Conservation (phyloP, 1,284 basidiomycete species). For the Coniferiporia sulphurascens region DNA sequence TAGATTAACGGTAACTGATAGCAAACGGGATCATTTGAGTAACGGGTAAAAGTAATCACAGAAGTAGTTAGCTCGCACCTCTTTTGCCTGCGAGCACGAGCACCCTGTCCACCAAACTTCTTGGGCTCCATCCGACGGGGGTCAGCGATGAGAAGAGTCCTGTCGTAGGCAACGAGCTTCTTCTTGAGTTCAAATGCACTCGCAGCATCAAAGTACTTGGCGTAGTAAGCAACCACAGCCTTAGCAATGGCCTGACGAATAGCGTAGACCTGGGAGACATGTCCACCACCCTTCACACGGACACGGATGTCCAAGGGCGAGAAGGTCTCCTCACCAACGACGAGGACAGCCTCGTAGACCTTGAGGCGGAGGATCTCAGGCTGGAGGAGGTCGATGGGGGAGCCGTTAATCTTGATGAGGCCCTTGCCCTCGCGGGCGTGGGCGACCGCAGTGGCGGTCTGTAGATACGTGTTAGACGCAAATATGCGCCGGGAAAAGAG, state of each 20-base stretch:
- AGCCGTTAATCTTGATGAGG: conserved; percentile 95
- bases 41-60: conserved; percentile 15
- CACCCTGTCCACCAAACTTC: conserved; percentile 97
- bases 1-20: conserved; percentile 81
- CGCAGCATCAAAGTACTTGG: conserved; percentile 98
- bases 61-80: conserved; percentile 45
- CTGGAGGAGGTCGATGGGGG: conserved; percentile 92
- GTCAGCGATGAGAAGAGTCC: conserved; percentile 94
- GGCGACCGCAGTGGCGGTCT: conserved; percentile 97
- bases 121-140: conserved; percentile 99
- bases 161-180: conserved; percentile 92
- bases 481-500: conserved; percentile 2
- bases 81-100: conserved; percentile 94
- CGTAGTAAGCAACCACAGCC: conserved; percentile 97
- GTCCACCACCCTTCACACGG: conserved; percentile 98
- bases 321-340: conserved; percentile 84
- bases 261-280: conserved; percentile 98
- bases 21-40: conserved; percentile 8
- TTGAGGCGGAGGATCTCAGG: conserved; percentile 97
- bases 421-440: conserved; percentile 97
- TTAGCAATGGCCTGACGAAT: conserved; percentile 99
- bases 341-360: conserved; percentile 94
- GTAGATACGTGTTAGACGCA: conserved; percentile 10
- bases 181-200: conserved; percentile 97
- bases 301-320: conserved; percentile 91